Conservation (phyloP, 108 stramenopile species). For the Mediolabrus comicus region DNA sequence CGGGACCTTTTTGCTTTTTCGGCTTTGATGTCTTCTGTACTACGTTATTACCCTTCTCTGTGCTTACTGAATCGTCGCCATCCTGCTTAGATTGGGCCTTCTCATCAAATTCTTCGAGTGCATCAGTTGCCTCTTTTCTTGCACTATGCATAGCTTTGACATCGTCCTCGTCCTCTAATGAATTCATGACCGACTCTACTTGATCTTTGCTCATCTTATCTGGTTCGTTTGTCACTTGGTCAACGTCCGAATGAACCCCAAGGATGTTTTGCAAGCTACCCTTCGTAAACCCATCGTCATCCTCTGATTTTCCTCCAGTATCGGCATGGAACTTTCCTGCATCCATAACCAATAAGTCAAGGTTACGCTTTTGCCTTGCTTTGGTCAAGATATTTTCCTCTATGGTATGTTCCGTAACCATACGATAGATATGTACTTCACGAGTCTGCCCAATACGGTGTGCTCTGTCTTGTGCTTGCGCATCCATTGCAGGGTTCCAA, state of each 20-base stretch:
- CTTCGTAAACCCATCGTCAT: conserved; percentile 71
- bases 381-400: conserved; percentile 98
- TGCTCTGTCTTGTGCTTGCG: conserved; percentile 92
- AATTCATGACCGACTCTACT: conserved; percentile 86
- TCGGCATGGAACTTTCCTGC: conserved; percentile 90
- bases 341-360: conserved; percentile 95
- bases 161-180: conserved; percentile 92
- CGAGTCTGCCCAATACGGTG: conserved; percentile 96
- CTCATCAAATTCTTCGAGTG: conserved; percentile 86
- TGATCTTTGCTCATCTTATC: conserved; percentile 73
- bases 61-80: conserved; percentile 39
- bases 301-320: conserved; percentile 10
- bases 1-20: conserved; percentile 23
- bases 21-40: conserved; percentile 20
- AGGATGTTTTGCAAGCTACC: conserved; percentile 69
- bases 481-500: conserved; percentile 98
- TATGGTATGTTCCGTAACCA: conserved; percentile 92
- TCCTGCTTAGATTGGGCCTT: conserved; percentile 55
- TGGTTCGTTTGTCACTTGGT: conserved; percentile 6
- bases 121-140: conserved; percentile 78
- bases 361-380: conserved; percentile 92
- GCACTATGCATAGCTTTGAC: conserved; percentile 77
- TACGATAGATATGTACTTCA: conserved; percentile 96
- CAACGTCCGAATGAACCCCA: conserved; percentile 50
- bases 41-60: conserved; percentile 19